These are phyloP conservation scores for Neonectria coccinea DNA, from an alignment of 2,329 filamentous ascomycete genomes.

Conservation along the genomic window DNA sequence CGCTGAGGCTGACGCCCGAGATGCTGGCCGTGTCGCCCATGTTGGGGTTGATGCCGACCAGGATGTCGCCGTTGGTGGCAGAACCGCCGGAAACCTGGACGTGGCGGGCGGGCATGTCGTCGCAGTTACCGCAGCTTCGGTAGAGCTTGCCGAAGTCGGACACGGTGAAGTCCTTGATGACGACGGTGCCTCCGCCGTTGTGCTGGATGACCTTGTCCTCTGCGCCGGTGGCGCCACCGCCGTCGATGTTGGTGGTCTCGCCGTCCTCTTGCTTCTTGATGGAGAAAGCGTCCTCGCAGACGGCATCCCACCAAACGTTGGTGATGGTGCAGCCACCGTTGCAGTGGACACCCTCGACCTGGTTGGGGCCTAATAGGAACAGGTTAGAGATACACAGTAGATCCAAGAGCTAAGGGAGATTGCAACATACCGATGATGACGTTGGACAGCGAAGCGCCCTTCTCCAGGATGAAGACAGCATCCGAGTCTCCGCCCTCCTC, in stretches of 20 bases:
- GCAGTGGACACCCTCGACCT: slow-evolving; percentile 61
- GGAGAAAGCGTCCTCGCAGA: slow-evolving; percentile 59
- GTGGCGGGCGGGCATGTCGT: slow-evolving; percentile 52
- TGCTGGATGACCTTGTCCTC: slow-evolving; percentile 61
- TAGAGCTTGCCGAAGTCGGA: slow-evolving; percentile 62
- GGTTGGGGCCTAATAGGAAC: slow-evolving; percentile 46
- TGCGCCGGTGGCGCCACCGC: slow-evolving; percentile 60
- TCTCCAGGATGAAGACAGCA: slow-evolving; percentile 56
- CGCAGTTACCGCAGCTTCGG: slow-evolving; percentile 61
- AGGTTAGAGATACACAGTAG: no score
- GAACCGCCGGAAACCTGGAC: slow-evolving; percentile 56
- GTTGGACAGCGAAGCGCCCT: slow-evolving; percentile 58
- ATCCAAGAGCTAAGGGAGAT: no score
- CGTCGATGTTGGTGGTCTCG: slow-evolving; percentile 53
- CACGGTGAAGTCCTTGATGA: slow-evolving; percentile 55
- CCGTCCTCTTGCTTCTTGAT: slow-evolving; percentile 44
- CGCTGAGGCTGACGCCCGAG: slow-evolving; percentile 36
- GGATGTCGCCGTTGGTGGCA: slow-evolving; percentile 52
- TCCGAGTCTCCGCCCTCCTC: slow-evolving; percentile 50
- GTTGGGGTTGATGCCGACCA: slow-evolving; percentile 58
- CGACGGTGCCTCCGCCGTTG: slow-evolving; percentile 59
- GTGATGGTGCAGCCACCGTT: slow-evolving; percentile 56
- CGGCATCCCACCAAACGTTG: slow-evolving; percentile 62
- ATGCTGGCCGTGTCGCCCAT: slow-evolving; percentile 50
- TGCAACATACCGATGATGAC: slow-evolving; percentile 56